Conservation (phyloP, 169 alveolate genomes). For the Besnoitia besnoiti region DNA sequence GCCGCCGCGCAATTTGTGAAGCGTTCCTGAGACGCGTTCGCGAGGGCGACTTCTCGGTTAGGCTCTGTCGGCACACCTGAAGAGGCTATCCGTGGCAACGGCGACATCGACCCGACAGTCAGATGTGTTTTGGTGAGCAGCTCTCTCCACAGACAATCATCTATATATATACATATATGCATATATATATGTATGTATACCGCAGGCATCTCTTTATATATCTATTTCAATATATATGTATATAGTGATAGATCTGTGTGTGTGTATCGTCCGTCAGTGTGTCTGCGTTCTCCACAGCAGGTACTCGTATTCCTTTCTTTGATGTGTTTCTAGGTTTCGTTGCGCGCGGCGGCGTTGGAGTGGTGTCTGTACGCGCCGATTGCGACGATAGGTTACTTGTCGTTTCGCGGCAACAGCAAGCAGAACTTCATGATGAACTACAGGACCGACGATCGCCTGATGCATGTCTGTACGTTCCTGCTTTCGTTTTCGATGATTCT, state of each 20-base stretch:
- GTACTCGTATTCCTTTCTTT: not conserved
- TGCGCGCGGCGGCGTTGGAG: not conserved
- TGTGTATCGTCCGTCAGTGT: no score
- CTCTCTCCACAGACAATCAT: not conserved
- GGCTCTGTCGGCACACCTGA: no score
- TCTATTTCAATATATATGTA: not conserved
- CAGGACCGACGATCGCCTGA: not conserved
- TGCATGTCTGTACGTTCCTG: conserved; percentile 13
- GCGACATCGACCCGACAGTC: no score
- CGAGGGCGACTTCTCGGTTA: no score
- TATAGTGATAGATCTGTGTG: no score
- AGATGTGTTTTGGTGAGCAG: not conserved
- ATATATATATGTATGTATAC: not conserved
- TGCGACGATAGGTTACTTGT: not conserved
- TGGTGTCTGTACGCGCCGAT: conserved; percentile 7
- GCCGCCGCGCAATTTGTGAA: no score
- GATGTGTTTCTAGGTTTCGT: not conserved
- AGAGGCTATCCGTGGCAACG: no score
- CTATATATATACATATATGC: not conserved
- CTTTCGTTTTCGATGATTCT: not conserved
- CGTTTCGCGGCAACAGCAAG: not conserved
- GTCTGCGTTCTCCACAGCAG: not conserved
- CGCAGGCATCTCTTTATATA: no score
- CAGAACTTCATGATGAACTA: conserved; percentile 23
- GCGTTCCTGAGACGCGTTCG: no score